Conservation (phyloP, 306 rosid genomes). For the Vicia faba region DNA sequence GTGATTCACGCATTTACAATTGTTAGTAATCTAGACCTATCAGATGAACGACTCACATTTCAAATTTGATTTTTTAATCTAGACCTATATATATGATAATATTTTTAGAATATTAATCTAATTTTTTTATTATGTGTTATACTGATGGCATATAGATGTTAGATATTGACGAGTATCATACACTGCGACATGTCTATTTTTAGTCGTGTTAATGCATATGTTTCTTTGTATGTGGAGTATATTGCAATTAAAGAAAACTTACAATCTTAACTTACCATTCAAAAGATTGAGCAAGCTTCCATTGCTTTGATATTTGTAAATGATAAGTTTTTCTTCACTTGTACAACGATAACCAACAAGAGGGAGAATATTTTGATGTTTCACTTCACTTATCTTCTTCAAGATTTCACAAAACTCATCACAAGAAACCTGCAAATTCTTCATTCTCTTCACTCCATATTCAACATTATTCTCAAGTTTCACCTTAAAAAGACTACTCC, state of each 20-base stretch:
- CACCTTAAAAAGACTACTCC: constrained; percentile 72
- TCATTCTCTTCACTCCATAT: constrained; percentile 75
- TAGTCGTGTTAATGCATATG: neutral
- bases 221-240: neutral
- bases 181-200: too few relatives aligned
- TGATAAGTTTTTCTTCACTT: constrained; percentile 65
- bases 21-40: neutral
- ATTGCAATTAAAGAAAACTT: constrained; percentile 1
- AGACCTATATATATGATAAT: too few relatives aligned
- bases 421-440: constrained; percentile 61
- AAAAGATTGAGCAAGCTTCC: constrained; percentile 74
- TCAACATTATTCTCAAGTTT: constrained; percentile 48
- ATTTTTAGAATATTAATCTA: too few relatives aligned
- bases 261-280: constrained; percentile 49
- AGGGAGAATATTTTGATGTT: constrained; percentile 71
- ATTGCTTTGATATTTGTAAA: constrained; percentile 70
- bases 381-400: constrained; percentile 53
- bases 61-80: neutral
- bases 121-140: too few relatives aligned
- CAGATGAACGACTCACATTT: neutral
- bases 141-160: too few relatives aligned
- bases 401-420: constrained; percentile 61
- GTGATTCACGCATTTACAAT: neutral
- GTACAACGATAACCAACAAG: constrained; percentile 57
- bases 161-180: too few relatives aligned